phyloP scores from a whole-genome alignment of 2,329 filamentous ascomycete species.

The Lomentospora prolificans region DNA sequence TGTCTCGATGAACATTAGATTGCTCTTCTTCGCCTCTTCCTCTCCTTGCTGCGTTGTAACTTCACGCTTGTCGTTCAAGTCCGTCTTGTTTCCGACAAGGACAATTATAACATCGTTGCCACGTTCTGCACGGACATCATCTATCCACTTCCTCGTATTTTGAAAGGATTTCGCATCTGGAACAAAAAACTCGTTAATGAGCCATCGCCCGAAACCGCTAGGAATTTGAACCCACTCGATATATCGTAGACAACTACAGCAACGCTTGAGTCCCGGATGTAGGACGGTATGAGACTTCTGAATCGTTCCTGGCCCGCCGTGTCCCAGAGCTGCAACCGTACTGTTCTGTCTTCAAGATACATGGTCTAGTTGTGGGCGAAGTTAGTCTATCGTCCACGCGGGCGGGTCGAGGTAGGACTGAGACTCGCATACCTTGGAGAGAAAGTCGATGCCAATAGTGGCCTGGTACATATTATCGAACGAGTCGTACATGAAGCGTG shows the following conservation, averaged over 20 bases:
- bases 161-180: conserved; percentile 89
- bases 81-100: conserved; percentile 97
- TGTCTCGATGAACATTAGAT: conserved; percentile 98
- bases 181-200: conserved; percentile 13
- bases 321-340: conserved; percentile 96
- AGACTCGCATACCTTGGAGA: conserved; percentile 69
- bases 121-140: conserved; percentile 91
- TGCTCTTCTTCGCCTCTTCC: conserved; percentile 96
- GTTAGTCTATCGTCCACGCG: neutral
- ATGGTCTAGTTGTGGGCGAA: conserved; percentile 57
- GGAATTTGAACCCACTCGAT: conserved; percentile 50
- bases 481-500: conserved; percentile 99
- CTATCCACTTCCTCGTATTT: conserved; percentile 99
- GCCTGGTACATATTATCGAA: conserved; percentile 99
- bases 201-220: neutral
- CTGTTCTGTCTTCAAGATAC: conserved; percentile 98
- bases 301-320: conserved; percentile 97
- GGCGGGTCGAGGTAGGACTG: neutral
- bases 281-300: conserved; percentile 91
- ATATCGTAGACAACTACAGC: conserved; percentile 99
- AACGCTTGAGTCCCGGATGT: conserved; percentile 96
- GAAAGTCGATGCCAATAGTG: conserved; percentile 97
- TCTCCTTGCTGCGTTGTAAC: conserved; percentile 94
- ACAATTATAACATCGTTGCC: conserved; percentile 99
- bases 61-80: conserved; percentile 95